These are phyloP conservation scores for Mortierella hygrophila DNA, from an alignment of 192 early-diverging fungal genomes.

Conservation along the genomic window DNA sequence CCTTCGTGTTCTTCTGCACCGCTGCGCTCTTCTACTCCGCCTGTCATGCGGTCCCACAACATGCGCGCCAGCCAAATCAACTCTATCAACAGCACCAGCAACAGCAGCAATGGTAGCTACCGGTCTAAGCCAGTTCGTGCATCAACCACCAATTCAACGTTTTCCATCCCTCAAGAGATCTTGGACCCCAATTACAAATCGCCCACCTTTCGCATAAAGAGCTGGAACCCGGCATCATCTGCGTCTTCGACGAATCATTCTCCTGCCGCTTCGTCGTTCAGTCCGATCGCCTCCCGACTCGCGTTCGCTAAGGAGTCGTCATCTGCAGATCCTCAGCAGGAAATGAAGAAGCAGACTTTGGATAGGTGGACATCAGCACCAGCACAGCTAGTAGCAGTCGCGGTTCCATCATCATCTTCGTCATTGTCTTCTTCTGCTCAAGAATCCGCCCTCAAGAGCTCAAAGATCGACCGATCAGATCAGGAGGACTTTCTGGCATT, in stretches of 20 bases:
- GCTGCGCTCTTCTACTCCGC: not conserved
- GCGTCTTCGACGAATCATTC: not conserved
- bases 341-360: not conserved
- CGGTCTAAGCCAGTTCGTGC: conserved; percentile 1
- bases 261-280: not conserved
- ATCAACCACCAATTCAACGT: not conserved
- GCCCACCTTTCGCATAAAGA: conserved; percentile 49
- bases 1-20: not conserved
- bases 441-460: not conserved
- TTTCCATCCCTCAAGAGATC: conserved; percentile 52
- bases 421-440: not conserved
- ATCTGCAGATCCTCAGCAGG: not conserved
- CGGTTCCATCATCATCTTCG: not conserved
- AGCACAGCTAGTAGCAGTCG: not conserved
- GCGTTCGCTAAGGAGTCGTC: not conserved
- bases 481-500: not conserved
- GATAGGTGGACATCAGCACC: not conserved
- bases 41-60: not conserved
- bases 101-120: not conserved
- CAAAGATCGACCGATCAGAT: not conserved
- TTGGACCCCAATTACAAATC: conserved; percentile 44
- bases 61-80: not conserved
- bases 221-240: conserved; percentile 37
- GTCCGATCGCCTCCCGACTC: not conserved
- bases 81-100: not conserved